Conservation (phyloP, 805 yeast genomes). For the Yamadazyma takamatsuzukensis region DNA sequence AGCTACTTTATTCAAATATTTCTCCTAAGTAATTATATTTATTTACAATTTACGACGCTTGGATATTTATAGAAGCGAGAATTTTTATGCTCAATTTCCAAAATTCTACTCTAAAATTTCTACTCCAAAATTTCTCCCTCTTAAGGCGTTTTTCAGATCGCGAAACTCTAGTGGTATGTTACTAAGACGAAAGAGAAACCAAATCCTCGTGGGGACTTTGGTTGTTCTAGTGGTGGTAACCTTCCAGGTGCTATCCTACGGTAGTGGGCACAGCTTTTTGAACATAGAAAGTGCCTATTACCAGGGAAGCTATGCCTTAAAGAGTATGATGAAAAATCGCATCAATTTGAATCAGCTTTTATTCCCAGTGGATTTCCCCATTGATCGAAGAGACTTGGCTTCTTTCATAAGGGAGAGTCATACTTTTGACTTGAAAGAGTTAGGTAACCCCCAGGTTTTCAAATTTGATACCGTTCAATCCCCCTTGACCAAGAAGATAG, state of each 20-base stretch:
- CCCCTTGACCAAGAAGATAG: slow-evolving; percentile 4
- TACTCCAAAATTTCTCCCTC: too few species aligned
- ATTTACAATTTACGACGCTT: too few species aligned
- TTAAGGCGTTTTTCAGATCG: background rate
- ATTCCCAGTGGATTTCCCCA: slow-evolving; percentile 13
- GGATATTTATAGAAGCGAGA: too few species aligned
- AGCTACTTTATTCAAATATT: too few species aligned
- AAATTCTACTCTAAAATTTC: too few species aligned
- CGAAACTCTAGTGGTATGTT: background rate
- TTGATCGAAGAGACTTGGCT: slow-evolving; percentile 5
- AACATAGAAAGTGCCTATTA: slow-evolving; percentile 12
- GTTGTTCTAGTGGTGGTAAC: slow-evolving; percentile 1
- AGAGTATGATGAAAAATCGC: slow-evolving; percentile 5
- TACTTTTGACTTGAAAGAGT: slow-evolving; percentile 8
- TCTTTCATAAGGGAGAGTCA: slow-evolving; percentile 7
- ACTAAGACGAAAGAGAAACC: slow-evolving; percentile 2
- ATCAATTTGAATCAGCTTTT: slow-evolving; percentile 13
- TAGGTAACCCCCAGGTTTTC: slow-evolving; percentile 8
- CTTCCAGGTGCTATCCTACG: slow-evolving; percentile 3
- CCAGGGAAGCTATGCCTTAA: slow-evolving; percentile 9
- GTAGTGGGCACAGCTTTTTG: slow-evolving; percentile 2
- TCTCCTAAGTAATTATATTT: too few species aligned
- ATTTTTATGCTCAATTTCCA: too few species aligned
- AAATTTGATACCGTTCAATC: slow-evolving; percentile 5
- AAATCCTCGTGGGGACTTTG: slow-evolving; percentile 3